Evolutionary conservation across 1,284 basidiomycete genomes (phyloP), one percentile per base, ranked within the genome.

Genomic region (Ganoderma lucidum): DNA sequence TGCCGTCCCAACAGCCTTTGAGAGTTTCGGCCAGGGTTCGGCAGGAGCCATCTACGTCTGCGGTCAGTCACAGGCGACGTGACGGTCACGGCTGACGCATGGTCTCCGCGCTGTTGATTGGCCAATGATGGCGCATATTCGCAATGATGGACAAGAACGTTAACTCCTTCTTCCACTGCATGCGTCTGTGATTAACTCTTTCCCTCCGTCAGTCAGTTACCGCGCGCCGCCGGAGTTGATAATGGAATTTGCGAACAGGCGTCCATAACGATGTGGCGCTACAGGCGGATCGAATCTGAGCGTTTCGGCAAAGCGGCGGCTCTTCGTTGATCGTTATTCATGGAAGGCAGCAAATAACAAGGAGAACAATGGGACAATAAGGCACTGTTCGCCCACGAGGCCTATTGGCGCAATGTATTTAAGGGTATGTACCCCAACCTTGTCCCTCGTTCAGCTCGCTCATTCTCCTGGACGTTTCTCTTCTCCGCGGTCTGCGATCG

Each of bases 401-500:
- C 39, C 45, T 42, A 6, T 39, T 23, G 10, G n/a, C 8, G n/a
- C 37, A 23, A 28, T 28, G 39, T 42, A 61, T 61, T 15, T 61
- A 61, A 61, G 48, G 48, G 19, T 51, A 9, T 10, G 32, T 32
- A 51, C 37, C 9, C 39, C 39, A 12, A 37, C 2, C 6, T n/a
- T 17, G 37, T 69, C 17, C 62, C 55, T 64, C 62, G 19, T 65
- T 70, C 69, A 65, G 62, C 69, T 64, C 28, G 37, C 44, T 37
- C 60, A 51, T 63, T 58, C 63, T 62, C 58, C 62, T 68, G 48
- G 23, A 66, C 62, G 23, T 41, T 58, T 63, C 42, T 64, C 55
- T 55, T 62, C 44, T 55, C 53, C 53, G 67, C 75, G 75, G 72
- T 77, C 75, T 65, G 74, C 65, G 68, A 76, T 75, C 73, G 73